A percentile compares a stretch with the other conserved stretches of the same genome.
phyloP scores from a whole-genome alignment of 2,329 filamentous ascomycete species.

The Metarhizium album region DNA sequence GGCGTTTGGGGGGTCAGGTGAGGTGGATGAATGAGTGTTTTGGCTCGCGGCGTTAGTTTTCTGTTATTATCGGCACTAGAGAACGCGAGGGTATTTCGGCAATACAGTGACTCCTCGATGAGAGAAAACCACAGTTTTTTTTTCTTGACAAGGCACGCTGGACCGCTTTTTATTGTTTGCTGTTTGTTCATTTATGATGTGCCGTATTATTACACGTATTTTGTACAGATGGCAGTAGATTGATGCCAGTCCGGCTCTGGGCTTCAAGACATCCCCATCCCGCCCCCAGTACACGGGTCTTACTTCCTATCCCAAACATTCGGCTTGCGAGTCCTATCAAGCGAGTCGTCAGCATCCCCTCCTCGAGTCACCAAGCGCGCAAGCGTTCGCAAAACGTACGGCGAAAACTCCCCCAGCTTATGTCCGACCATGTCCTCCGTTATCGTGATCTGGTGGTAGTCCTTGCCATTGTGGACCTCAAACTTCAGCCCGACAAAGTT shows the following conservation, averaged over 20 bases:
- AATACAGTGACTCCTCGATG: background rate
- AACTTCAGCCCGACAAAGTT: conserved; percentile 87
- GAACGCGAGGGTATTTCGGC: background rate
- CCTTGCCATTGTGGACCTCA: conserved; percentile 85
- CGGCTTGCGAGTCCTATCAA: conserved; percentile 43
- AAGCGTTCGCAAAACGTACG: too few relatives aligned
- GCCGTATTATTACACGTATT: background rate
- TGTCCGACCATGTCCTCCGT: conserved; percentile 96
- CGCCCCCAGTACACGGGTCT: conserved; percentile 1
- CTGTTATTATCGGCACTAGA: background rate
- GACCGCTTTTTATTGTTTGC: background rate
- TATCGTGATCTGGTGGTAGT: conserved; percentile 69
- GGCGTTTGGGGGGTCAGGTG: background rate
- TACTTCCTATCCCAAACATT: conserved; percentile 40
- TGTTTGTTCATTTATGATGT: background rate
- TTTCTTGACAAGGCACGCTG: background rate
- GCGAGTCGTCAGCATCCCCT: background rate
- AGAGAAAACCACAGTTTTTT: background rate
- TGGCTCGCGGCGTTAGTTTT: background rate
- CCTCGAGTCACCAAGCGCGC: too few relatives aligned
- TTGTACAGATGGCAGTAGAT: background rate
- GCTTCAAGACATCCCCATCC: background rate
- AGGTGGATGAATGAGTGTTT: background rate
- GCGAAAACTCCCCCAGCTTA: conserved; percentile 85
- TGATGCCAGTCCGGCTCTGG: conserved; percentile 3